Base-by-base conservation (phyloP, 164 flowering plant genomes). In the Chimonanthus salicifolius region DNA sequence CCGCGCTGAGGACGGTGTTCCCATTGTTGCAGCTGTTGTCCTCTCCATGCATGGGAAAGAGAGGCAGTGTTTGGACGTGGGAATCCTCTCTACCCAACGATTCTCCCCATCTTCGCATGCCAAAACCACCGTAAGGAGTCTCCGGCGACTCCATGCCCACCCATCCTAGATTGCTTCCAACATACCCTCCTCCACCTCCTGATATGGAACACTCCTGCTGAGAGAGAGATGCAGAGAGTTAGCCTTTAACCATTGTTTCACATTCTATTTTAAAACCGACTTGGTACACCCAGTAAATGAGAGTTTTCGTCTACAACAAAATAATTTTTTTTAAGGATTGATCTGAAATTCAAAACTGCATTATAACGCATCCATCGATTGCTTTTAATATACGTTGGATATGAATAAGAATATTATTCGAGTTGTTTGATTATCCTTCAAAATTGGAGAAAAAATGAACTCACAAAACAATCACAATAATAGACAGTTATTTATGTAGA, bases 11-110 rank as follows among this genome's bases (percentile, higher is more conserved):
- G 60, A 78, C 81, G 47, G 68, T 48, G 80, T 51, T 48, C 8
- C 20, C 21, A 4, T 49, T 16, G 66, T 16, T 45, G n/a, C 5
- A 5, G 20, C 3, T 60, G 49, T 60, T 5, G 6, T 60, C 67
- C 54, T 83, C 80, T 4, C 78, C 85, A 48, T 84, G 94, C 85
- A 89, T 85, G 62, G 98, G 99, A 70, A 95, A 95, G 7, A 95
- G 87, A 20, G 94, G 94, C 5, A 94, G 96, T 3, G 99, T 94
- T 72, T 91, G 91, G 5, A 86, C 77, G 69, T 82, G 84, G 7
- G 76, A 81, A 46, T 74, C 68, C 18, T 47, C 80, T 71, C 62
- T 65, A 18, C 33, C 60, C 5, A 6, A 49, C 68, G 47, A 68
- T 49, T 63, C n/a, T 47, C 8, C 13, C 49, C 64, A 21, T 54